phyloP scores from a whole-genome alignment of 495 filamentous ascomycete genomes.

The Talaromyces liani region DNA sequence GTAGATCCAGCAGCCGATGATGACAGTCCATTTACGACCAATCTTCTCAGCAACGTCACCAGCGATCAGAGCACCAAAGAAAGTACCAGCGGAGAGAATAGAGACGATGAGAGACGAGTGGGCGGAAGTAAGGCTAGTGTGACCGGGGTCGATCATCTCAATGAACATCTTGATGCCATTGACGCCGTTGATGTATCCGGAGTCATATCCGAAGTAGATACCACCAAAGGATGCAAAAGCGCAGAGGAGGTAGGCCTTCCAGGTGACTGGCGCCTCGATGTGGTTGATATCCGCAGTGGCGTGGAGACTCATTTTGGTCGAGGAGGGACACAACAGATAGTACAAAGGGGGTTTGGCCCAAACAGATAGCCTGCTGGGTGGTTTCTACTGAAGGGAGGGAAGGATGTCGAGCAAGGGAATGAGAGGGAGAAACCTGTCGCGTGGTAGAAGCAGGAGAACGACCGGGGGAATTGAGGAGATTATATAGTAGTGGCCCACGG shows the following conservation, averaged over 20 bases:
- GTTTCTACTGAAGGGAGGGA: background rate
- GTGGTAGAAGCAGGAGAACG: background rate
- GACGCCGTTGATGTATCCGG: constrained; percentile 50
- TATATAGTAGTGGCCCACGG: constrained; percentile 1
- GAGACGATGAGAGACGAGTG: constrained; percentile 56
- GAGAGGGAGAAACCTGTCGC: background rate
- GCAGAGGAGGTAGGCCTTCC: constrained; percentile 56
- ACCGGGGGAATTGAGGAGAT: constrained; percentile 4
- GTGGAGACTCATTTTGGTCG: constrained; percentile 6
- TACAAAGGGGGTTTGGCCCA: background rate
- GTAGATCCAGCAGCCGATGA: constrained; percentile 58
- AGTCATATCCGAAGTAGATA: constrained; percentile 50
- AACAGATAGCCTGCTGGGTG: background rate
- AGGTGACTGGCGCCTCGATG: constrained; percentile 56
- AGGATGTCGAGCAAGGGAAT: background rate
- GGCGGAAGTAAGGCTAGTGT: constrained; percentile 13
- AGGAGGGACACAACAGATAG: background rate
- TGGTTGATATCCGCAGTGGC: constrained; percentile 30
- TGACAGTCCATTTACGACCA: constrained; percentile 62
- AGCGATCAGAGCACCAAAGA: constrained; percentile 66
- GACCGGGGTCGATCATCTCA: constrained; percentile 24
- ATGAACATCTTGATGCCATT: constrained; percentile 47
- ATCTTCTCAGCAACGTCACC: constrained; percentile 62
- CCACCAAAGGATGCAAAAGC: constrained; percentile 54
- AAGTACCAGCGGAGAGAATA: constrained; percentile 68